A percentile compares a stretch with the other conserved stretches of the same genome.
phyloP scores from a whole-genome alignment of 2,329 filamentous ascomycete genomes.

The Aspergillus versicolor region DNA sequence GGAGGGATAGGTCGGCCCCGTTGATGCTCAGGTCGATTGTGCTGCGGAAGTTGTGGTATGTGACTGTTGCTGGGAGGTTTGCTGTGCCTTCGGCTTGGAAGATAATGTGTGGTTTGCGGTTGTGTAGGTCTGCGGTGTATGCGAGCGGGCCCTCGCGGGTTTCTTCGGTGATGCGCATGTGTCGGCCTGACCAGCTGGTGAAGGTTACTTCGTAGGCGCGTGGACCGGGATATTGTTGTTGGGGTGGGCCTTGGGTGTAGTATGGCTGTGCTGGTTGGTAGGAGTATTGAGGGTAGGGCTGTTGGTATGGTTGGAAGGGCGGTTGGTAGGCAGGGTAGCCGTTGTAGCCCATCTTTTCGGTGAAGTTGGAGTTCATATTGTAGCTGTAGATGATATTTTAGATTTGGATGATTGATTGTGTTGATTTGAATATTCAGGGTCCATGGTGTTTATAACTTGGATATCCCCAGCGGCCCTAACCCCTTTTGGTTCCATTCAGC shows the following conservation, averaged over 20 bases:
- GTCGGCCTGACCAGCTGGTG: conserved; percentile 8
- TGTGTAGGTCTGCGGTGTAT: conserved; percentile 12
- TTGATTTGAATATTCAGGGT: too few relatives aligned
- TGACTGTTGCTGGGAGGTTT: conserved; percentile 8
- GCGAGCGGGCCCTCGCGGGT: conserved; percentile 2
- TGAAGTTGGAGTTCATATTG: background rate
- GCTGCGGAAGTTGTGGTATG: conserved; percentile 11
- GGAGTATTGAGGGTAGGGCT: background rate
- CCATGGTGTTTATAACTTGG: too few relatives aligned
- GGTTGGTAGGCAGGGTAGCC: background rate
- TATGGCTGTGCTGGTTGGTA: background rate
- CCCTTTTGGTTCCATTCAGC: background rate
- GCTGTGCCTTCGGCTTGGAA: conserved; percentile 10
- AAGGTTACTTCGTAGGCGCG: conserved; percentile 11
- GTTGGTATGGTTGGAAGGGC: background rate
- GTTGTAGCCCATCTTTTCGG: background rate
- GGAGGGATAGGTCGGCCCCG: conserved; percentile 1
- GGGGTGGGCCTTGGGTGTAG: background rate
- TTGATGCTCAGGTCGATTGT: conserved; percentile 8
- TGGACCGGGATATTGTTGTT: background rate
- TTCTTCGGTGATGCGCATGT: conserved; percentile 8
- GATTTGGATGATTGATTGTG: too few relatives aligned
- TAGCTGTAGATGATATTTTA: too few relatives aligned
- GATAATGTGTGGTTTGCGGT: conserved; percentile 14
- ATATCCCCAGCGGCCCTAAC: background rate